phyloP scores from a whole-genome alignment of 2,329 filamentous ascomycete genomes.

The Tolypocladium ovalisporum region DNA sequence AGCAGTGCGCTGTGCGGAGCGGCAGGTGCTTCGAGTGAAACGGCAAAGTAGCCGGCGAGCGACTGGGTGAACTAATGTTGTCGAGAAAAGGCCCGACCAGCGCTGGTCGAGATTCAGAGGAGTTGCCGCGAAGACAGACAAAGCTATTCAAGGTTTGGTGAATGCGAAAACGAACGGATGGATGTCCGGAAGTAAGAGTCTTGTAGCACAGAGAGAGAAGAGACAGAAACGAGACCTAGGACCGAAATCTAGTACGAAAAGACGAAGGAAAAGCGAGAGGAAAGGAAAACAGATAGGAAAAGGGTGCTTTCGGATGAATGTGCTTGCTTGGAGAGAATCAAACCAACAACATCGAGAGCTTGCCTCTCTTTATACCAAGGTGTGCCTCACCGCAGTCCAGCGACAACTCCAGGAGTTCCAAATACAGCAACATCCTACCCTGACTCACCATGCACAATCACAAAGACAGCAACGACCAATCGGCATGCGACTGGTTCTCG shows the following conservation, averaged over 20 bases:
- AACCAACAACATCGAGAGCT: not conserved
- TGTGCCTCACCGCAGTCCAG: not conserved
- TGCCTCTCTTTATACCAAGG: slow-evolving; percentile 1
- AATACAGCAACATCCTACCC: not conserved
- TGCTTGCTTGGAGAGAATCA: not conserved
- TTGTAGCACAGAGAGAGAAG: slow-evolving; percentile 8
- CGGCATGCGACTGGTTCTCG: not conserved
- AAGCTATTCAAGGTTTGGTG: not conserved
- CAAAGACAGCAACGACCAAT: not conserved
- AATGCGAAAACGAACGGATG: not conserved
- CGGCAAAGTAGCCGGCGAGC: slow-evolving; percentile 21
- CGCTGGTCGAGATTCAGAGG: slow-evolving; percentile 1
- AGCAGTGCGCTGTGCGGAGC: slow-evolving; percentile 26
- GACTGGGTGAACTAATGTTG: slow-evolving; percentile 22
- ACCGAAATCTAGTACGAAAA: slow-evolving; percentile 11
- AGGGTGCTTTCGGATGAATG: slow-evolving; percentile 1
- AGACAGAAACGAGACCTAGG: slow-evolving; percentile 10
- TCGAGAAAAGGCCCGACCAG: slow-evolving; percentile 1
- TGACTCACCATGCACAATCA: not conserved
- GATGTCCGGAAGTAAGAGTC: not conserved
- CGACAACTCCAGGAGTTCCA: not conserved
- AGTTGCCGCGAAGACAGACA: not conserved
- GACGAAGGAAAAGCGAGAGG: slow-evolving; percentile 2
- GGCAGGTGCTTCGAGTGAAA: slow-evolving; percentile 30
- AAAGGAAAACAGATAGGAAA: not conserved